Conservation (phyloP, 192 early-diverging fungal genomes). For the Entophlyctis luteolus region DNA sequence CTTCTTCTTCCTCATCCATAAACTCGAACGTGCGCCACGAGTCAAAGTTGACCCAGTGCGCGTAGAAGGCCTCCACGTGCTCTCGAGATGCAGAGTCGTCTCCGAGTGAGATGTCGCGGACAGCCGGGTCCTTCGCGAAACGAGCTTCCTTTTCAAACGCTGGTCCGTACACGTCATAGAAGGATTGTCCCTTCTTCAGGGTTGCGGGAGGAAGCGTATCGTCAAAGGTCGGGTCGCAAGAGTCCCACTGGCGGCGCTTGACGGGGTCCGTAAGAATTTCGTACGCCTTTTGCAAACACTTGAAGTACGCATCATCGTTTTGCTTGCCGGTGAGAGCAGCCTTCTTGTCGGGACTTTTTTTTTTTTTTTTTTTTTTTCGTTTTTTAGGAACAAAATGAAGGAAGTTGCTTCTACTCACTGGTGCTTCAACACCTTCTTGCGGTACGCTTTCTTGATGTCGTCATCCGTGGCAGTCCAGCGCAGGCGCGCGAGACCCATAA, state of each 20-base stretch:
- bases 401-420: conserved; percentile 54
- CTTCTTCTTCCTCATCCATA: conserved; percentile 93
- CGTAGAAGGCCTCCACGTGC: conserved; percentile 70
- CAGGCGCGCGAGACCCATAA: conserved; percentile 86
- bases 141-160: conserved; percentile 86
- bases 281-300: conserved; percentile 92
- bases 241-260: conserved; percentile 93
- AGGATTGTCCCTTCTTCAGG: conserved; percentile 73
- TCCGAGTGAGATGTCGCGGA: conserved; percentile 59
- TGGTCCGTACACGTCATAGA: conserved; percentile 68
- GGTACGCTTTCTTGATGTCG: conserved; percentile 88
- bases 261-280: conserved; percentile 87
- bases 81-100: conserved; percentile 59
- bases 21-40: conserved; percentile 98
- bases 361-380: not conserved
- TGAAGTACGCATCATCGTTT: conserved; percentile 96
- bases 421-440: conserved; percentile 92
- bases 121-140: conserved; percentile 90
- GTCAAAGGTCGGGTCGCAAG: conserved; percentile 82
- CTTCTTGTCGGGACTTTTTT: conserved; percentile 88
- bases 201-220: conserved; percentile 62
- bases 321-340: conserved; percentile 68
- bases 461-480: conserved; percentile 87
- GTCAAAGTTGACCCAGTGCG: conserved; percentile 78
- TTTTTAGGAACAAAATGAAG: too few relatives aligned